Percentiles rank a stretch among this genome's conserved stretches.
Evolutionary conservation across 2,329 filamentous ascomycete species (phyloP).

Genomic region (Sphaerostilbella broomeana): DNA sequence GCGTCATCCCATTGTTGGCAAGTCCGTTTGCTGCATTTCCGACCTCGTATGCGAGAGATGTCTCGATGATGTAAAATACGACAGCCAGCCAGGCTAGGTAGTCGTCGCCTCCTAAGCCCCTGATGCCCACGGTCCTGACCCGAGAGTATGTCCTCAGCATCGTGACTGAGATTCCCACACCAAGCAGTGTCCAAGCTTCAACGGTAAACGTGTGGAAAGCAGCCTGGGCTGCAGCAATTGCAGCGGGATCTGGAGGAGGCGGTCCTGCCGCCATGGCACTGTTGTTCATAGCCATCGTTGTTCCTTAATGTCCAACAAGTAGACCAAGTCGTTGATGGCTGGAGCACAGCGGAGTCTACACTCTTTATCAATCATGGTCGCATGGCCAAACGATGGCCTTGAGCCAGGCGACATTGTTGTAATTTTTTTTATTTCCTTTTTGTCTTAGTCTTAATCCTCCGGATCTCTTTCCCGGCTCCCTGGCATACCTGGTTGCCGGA

Average conservation of each 20-base stretch:
- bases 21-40: slow-evolving; percentile 43
- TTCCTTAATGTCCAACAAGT: too few relatives aligned
- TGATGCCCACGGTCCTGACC: slow-evolving; percentile 40
- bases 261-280: slow-evolving; percentile 2
- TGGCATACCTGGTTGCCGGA: too few relatives aligned
- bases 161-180: slow-evolving; percentile 43
- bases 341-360: too few relatives aligned
- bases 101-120: slow-evolving; percentile 50
- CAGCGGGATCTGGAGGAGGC: slow-evolving; percentile 18
- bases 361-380: too few relatives aligned
- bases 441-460: too few relatives aligned
- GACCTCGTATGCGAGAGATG: slow-evolving; percentile 44
- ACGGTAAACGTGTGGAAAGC: slow-evolving; percentile 23
- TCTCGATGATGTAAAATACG: slow-evolving; percentile 47
- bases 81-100: slow-evolving; percentile 51
- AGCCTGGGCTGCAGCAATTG: slow-evolving; percentile 18
- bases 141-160: slow-evolving; percentile 44
- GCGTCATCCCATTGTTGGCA: slow-evolving; percentile 52
- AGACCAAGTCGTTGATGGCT: too few relatives aligned
- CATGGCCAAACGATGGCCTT: too few relatives aligned
- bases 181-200: slow-evolving; percentile 39
- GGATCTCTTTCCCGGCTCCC: too few relatives aligned
- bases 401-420: too few relatives aligned
- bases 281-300: not conserved
- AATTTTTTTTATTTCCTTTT: too few relatives aligned